A percentile compares a stretch with the other conserved stretches of the same genome.
Evolutionary conservation across 2,329 filamentous ascomycete genomes (phyloP).

Genomic region (Arthrobotrys conoides): DNA sequence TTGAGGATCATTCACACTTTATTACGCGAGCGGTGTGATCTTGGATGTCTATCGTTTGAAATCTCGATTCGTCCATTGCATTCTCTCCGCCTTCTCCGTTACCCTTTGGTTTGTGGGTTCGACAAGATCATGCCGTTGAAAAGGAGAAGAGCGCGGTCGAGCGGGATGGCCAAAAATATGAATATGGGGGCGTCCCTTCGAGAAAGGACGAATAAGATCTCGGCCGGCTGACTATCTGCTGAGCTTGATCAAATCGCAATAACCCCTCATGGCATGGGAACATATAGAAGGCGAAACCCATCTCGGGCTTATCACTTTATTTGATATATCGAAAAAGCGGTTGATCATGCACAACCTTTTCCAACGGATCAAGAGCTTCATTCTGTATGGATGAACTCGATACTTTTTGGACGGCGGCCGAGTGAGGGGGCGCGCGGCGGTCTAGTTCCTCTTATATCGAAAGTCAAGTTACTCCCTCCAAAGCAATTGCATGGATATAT

Average conservation of each 20-base stretch:
- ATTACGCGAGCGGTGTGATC: constrained; percentile 61
- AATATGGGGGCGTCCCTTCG: constrained; percentile 41
- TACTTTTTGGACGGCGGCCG: constrained; percentile 49
- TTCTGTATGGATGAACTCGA: constrained; percentile 54
- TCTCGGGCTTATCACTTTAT: constrained; percentile 58
- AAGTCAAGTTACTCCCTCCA: constrained; percentile 54
- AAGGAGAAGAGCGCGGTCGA: constrained; percentile 26
- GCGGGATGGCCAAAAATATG: constrained; percentile 43
- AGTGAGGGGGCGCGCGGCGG: constrained; percentile 39
- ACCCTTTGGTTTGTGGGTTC: constrained; percentile 32
- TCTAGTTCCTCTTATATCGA: constrained; percentile 55
- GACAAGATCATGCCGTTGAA: constrained; percentile 54
- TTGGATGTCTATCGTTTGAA: constrained; percentile 53
- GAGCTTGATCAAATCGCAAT: constrained; percentile 62
- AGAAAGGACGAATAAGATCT: constrained; percentile 54
- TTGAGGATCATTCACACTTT: constrained; percentile 58
- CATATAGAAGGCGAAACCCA: constrained; percentile 32
- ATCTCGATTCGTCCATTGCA: constrained; percentile 42
- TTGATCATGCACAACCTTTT: constrained; percentile 58
- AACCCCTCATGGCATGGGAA: constrained; percentile 58
- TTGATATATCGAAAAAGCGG: constrained; percentile 53
- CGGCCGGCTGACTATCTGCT: constrained; percentile 59
- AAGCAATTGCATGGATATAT: constrained; percentile 59
- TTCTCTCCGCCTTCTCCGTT: constrained; percentile 44
- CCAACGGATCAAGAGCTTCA: constrained; percentile 46